phyloP scores from a whole-genome alignment of 2,329 filamentous ascomycete genomes.

The Pestalotiopsis sp. region DNA sequence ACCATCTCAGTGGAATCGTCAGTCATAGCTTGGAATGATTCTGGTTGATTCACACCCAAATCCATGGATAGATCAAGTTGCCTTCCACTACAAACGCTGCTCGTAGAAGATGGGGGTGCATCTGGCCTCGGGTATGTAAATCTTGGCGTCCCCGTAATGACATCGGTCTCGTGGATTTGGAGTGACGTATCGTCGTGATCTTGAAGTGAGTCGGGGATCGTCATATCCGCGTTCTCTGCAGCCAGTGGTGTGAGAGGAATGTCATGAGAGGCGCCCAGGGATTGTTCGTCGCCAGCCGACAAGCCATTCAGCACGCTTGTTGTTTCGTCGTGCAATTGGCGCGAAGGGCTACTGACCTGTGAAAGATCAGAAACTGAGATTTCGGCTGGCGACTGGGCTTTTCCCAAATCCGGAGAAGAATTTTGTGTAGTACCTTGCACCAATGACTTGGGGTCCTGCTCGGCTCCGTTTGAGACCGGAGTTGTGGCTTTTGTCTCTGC shows the following conservation, averaged over 20 bases:
- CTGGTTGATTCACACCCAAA: slow-evolving; percentile 34
- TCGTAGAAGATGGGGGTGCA: slow-evolving; percentile 38
- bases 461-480: not conserved
- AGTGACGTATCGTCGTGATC: slow-evolving; percentile 4
- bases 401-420: slow-evolving; percentile 22
- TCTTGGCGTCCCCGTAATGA: slow-evolving; percentile 17
- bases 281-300: slow-evolving; percentile 14
- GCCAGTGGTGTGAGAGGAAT: slow-evolving; percentile 14
- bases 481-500: not conserved
- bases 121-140: slow-evolving; percentile 33
- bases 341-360: slow-evolving; percentile 31
- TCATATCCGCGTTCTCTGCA: not conserved
- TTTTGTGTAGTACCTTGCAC: slow-evolving; percentile 13
- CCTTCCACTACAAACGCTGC: slow-evolving; percentile 50
- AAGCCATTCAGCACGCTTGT: slow-evolving; percentile 22
- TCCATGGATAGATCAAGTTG: slow-evolving; percentile 49
- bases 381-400: slow-evolving; percentile 21
- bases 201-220: not conserved
- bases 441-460: not conserved
- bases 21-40: slow-evolving; percentile 23
- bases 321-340: slow-evolving; percentile 29
- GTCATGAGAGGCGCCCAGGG: slow-evolving; percentile 10
- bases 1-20: slow-evolving; percentile 17
- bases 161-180: slow-evolving; percentile 4
- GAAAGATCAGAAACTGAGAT: slow-evolving; percentile 26